These are phyloP conservation scores for Xerophyta viscosa DNA, from an alignment of 106 monocot genomes.

Conservation along the genomic window DNA sequence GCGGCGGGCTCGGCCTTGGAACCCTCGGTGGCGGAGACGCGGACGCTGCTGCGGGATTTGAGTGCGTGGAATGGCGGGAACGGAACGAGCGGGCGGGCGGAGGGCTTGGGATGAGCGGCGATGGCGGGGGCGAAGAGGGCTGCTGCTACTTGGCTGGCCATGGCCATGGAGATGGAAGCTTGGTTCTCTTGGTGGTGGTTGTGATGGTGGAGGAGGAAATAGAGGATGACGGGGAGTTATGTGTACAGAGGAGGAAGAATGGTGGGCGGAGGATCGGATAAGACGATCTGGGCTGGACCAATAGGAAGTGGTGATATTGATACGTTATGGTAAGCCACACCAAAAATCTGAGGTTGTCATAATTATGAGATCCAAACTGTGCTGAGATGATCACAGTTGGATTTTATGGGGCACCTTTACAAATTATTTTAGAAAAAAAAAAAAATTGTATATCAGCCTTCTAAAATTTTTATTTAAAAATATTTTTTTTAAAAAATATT, in stretches of 20 bases:
- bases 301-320: constrained; percentile 48
- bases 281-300: constrained; percentile 51
- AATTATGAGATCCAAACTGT: too few relatives aligned
- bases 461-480: too few relatives aligned
- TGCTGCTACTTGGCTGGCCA: constrained; percentile 5
- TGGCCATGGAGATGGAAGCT: not conserved
- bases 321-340: constrained; percentile 1
- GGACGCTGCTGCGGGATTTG: constrained; percentile 4
- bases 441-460: too few relatives aligned
- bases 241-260: too few relatives aligned
- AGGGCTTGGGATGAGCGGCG: constrained; percentile 11
- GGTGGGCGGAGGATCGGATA: too few relatives aligned
- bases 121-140: constrained; percentile 1
- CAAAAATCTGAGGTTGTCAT: too few relatives aligned
- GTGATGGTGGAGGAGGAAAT: constrained; percentile 7
- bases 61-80: too few relatives aligned
- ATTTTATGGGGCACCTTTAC: too few relatives aligned
- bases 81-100: constrained; percentile 12
- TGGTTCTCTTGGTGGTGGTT: not conserved
- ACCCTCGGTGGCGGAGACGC: not conserved
- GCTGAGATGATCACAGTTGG: too few relatives aligned
- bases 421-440: too few relatives aligned
- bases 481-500: too few relatives aligned
- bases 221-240: too few relatives aligned
- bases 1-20: not conserved